A percentile compares a stretch with the other conserved stretches of the same genome.
These are phyloP conservation scores for Phyllachora maydis DNA, from an alignment of 2,329 filamentous ascomycete genomes.

Conservation along the genomic window DNA sequence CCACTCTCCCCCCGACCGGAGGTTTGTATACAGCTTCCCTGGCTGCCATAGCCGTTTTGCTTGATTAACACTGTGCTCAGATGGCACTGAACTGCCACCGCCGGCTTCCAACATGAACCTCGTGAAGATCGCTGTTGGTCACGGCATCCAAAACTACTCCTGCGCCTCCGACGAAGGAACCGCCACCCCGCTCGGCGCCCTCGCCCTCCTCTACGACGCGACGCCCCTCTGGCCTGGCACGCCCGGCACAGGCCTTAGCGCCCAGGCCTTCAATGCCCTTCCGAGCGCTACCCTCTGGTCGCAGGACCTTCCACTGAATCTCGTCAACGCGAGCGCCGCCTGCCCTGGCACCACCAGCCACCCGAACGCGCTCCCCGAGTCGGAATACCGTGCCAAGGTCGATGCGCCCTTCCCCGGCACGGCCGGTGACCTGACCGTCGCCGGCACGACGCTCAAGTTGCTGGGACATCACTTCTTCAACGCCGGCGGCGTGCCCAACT, in stretches of 20 bases:
- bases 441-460: constrained; percentile 15
- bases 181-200: constrained; percentile 21
- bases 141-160: constrained; percentile 51
- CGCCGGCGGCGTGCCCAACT: constrained; percentile 28
- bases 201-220: constrained; percentile 39
- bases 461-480: constrained; percentile 52
- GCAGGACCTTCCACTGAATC: constrained; percentile 25
- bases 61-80: not conserved
- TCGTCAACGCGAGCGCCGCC: constrained; percentile 10
- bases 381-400: constrained; percentile 18
- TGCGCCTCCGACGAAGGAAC: constrained; percentile 18
- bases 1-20: constrained; percentile 5
- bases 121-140: constrained; percentile 36
- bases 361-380: constrained; percentile 9
- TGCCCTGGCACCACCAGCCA: constrained; percentile 7
- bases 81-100: constrained; percentile 19
- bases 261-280: constrained; percentile 17
- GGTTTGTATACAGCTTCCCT: constrained; percentile 3
- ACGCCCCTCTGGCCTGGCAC: constrained; percentile 27
- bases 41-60: too few species aligned
- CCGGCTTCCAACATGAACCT: constrained; percentile 18
- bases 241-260: constrained; percentile 14
- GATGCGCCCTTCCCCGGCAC: constrained; percentile 21
- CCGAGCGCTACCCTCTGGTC: constrained; percentile 17
- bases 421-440: constrained; percentile 15